A percentile compares a stretch with the other conserved stretches of the same genome.
Conservation (phyloP, 345 rosid species). For the Hibiscus tridactylites region DNA sequence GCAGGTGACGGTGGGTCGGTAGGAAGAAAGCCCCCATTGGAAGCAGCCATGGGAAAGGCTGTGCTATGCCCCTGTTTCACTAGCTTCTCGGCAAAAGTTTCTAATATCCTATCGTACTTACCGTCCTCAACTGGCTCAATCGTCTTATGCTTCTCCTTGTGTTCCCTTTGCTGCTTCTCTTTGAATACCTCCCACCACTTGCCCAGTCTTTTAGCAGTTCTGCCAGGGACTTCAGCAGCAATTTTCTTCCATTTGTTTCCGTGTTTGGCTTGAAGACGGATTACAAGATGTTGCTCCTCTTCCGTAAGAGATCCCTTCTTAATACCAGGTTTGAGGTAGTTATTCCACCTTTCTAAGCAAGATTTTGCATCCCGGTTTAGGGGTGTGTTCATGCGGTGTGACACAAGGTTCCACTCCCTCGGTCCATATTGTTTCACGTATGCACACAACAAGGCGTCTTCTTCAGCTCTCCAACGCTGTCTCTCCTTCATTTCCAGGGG, state of each 20-base stretch:
- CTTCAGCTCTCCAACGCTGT: constrained; percentile 99
- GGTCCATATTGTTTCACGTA: constrained; percentile 94
- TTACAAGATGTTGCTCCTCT: constrained; percentile 88
- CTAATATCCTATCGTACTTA: constrained; percentile 83
- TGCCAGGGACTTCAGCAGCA: constrained; percentile 95
- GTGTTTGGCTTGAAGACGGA: constrained; percentile 84
- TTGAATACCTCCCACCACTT: constrained; percentile 99
- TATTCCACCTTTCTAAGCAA: constrained; percentile 94
- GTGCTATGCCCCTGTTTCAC: constrained; percentile 64
- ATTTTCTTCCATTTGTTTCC: constrained; percentile 99
- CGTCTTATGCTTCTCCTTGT: constrained; percentile 57
- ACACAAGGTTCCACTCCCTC: constrained; percentile 90
- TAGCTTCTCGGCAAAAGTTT: constrained; percentile 89
- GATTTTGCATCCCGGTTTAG: constrained; percentile 89
- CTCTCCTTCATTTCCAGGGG: constrained; percentile 94
- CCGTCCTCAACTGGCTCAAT: constrained; percentile 75
- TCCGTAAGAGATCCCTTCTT: constrained; percentile 92
- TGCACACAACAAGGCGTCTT: constrained; percentile 75
- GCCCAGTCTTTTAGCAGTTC: constrained; percentile 89
- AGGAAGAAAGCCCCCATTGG: constrained; percentile 64
- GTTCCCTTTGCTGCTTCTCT: constrained; percentile 91
- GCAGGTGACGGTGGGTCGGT: constrained; percentile 40
- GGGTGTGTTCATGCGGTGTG: constrained; percentile 84
- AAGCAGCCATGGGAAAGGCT: constrained; percentile 58
- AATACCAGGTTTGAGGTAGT: constrained; percentile 95